These are phyloP conservation scores for Arctium minus DNA, from an alignment of 129 eudicot species.

Conservation along the genomic window DNA sequence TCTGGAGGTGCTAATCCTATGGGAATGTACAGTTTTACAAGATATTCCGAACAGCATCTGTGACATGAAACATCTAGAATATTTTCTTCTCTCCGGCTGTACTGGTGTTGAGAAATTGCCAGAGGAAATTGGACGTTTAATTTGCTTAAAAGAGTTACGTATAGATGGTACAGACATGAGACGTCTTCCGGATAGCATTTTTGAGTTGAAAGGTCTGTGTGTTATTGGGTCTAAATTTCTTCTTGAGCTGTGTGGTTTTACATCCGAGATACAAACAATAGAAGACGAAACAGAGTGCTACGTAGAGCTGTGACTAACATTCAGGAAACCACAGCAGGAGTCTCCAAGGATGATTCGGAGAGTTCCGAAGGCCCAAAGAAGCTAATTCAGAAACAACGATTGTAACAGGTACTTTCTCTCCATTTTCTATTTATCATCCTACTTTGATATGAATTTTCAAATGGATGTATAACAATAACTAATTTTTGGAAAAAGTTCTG, in stretches of 20 bases:
- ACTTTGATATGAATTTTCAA: not conserved
- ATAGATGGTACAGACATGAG: not conserved
- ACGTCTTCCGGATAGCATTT: not conserved
- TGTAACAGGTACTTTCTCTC: not conserved
- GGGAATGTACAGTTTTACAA: not conserved
- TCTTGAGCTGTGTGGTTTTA: not conserved
- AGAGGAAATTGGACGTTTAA: not conserved
- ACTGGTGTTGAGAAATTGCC: not conserved
- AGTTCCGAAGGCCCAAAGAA: not conserved
- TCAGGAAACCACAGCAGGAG: too few relatives aligned
- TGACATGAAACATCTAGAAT: not conserved
- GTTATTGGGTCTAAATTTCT: not conserved
- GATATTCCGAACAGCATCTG: not conserved
- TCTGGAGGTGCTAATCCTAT: not conserved
- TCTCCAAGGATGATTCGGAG: not conserved
- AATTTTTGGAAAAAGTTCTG: too few relatives aligned
- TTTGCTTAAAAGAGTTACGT: not conserved
- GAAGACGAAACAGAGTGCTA: not conserved
- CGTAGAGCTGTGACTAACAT: not conserved
- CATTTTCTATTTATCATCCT: not conserved
- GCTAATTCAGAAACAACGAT: not conserved
- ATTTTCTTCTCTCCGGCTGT: not conserved
- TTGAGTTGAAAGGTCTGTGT: not conserved
- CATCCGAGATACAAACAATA: not conserved
- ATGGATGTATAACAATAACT: too few relatives aligned